phyloP scores from a whole-genome alignment of 495 filamentous ascomycete species.

The Neurospora tetraspora region DNA sequence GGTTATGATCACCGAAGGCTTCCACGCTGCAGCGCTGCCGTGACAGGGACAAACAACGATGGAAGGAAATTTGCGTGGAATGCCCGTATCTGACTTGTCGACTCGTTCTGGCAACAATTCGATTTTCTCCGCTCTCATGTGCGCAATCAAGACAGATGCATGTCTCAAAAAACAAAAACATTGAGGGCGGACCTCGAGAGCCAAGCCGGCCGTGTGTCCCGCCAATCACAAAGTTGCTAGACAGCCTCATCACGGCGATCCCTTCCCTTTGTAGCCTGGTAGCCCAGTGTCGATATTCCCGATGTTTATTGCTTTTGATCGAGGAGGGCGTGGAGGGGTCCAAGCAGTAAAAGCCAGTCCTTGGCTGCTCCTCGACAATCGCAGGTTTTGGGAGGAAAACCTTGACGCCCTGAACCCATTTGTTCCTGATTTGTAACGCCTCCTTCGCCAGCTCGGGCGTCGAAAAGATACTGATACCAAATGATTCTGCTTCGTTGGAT shows the following conservation, averaged over 20 bases:
- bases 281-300: conserved; percentile 2
- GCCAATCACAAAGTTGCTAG: neutral
- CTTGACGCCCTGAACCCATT: neutral
- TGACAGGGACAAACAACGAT: neutral
- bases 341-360: conserved; percentile 1
- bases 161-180: neutral
- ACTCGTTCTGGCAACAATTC: neutral
- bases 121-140: neutral
- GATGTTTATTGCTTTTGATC: neutral
- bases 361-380: neutral
- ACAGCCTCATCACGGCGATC: conserved; percentile 2
- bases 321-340: neutral
- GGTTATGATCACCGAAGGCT: neutral
- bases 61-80: neutral
- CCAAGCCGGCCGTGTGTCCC: neutral
- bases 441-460: neutral
- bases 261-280: neutral
- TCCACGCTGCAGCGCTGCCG: neutral
- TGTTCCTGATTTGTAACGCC: conserved; percentile 1
- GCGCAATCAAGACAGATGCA: neutral
- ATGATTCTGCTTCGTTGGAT: neutral
- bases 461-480: neutral
- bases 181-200: neutral
- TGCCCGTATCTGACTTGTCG: neutral
- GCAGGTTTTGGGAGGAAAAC: neutral